phyloP scores from a whole-genome alignment of 768 basidiomycete species.

The Harrya chromipes region DNA sequence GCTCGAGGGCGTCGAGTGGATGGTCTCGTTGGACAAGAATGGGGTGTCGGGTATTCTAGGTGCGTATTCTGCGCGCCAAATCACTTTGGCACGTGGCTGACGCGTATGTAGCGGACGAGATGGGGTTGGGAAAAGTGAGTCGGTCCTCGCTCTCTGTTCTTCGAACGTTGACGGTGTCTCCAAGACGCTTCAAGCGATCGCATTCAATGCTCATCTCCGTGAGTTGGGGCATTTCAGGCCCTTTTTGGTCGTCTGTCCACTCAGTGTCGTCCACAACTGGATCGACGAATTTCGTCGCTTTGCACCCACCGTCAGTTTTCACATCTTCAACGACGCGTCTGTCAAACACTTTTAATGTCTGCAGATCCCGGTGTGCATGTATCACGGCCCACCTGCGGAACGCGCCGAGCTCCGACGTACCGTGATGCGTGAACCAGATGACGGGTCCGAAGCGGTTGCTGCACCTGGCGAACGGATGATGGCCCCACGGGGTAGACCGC shows the following conservation, averaged over 20 bases:
- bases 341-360: neutral
- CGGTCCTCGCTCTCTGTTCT: neutral
- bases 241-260: slow-evolving; percentile 87
- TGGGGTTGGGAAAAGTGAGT: slow-evolving; percentile 84
- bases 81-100: slow-evolving; percentile 10
- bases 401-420: slow-evolving; percentile 76
- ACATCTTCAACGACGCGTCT: neutral
- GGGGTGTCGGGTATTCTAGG: slow-evolving; percentile 80
- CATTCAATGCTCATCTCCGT: slow-evolving; percentile 88
- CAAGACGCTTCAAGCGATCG: slow-evolving; percentile 92
- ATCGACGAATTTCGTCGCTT: slow-evolving; percentile 79
- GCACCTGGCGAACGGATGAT: slow-evolving; percentile 23
- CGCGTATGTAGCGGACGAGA: slow-evolving; percentile 74
- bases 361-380: slow-evolving; percentile 85
- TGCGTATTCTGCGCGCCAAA: slow-evolving; percentile 30
- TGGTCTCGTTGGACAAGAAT: slow-evolving; percentile 84
- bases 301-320: slow-evolving; percentile 61
- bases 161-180: neutral
- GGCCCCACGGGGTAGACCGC: slow-evolving; percentile 17
- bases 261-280: slow-evolving; percentile 95
- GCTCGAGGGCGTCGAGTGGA: slow-evolving; percentile 93
- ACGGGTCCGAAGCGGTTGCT: slow-evolving; percentile 21
- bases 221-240: slow-evolving; percentile 67
- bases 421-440: slow-evolving; percentile 42
- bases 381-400: slow-evolving; percentile 81